Percentiles rank a stretch among this genome's conserved stretches.
phyloP scores from a whole-genome alignment of 257 asterid genomes.

The Orobanche coerulescens region DNA sequence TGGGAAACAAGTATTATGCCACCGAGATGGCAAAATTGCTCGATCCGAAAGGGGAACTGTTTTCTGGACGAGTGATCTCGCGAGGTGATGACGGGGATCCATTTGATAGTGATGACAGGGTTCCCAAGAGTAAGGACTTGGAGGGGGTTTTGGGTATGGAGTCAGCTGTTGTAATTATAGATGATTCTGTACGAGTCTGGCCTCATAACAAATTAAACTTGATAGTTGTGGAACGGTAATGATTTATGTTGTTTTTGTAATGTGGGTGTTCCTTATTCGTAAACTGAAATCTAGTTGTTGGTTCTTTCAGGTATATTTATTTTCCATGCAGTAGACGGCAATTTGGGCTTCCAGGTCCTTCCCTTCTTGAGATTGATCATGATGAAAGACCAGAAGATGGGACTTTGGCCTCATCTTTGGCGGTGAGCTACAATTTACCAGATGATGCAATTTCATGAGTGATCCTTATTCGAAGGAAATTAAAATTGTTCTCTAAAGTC shows the following conservation, averaged over 20 bases:
- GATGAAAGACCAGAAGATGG: slow-evolving; percentile 99
- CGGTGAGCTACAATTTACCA: slow-evolving; percentile 48
- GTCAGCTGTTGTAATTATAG: slow-evolving; percentile 79
- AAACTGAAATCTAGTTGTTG: background rate
- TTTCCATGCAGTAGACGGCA: slow-evolving; percentile 97
- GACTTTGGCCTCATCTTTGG: slow-evolving; percentile 78
- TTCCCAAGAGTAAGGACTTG: slow-evolving; percentile 82
- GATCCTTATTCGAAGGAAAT: slow-evolving; percentile 1
- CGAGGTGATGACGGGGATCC: slow-evolving; percentile 88
- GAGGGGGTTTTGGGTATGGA: slow-evolving; percentile 98
- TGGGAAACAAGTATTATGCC: slow-evolving; percentile 98
- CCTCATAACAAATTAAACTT: slow-evolving; percentile 83
- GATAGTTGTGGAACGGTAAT: slow-evolving; percentile 87
- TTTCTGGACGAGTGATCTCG: slow-evolving; percentile 92
- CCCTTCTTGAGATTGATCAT: slow-evolving; percentile 95
- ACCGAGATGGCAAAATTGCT: slow-evolving; percentile 98
- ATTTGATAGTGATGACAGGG: slow-evolving; percentile 76
- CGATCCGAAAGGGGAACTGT: slow-evolving; percentile 91
- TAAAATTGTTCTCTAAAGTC: slow-evolving; percentile 1
- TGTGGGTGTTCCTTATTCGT: background rate
- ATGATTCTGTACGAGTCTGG: slow-evolving; percentile 95
- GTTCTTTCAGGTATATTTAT: slow-evolving; percentile 63
- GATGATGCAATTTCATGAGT: background rate
- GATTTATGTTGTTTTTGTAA: background rate
- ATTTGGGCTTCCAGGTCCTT: slow-evolving; percentile 90